Evolutionary conservation across 371 early-diverging fungal species (phyloP).

Genomic region (Rhizopus delemar): DNA sequence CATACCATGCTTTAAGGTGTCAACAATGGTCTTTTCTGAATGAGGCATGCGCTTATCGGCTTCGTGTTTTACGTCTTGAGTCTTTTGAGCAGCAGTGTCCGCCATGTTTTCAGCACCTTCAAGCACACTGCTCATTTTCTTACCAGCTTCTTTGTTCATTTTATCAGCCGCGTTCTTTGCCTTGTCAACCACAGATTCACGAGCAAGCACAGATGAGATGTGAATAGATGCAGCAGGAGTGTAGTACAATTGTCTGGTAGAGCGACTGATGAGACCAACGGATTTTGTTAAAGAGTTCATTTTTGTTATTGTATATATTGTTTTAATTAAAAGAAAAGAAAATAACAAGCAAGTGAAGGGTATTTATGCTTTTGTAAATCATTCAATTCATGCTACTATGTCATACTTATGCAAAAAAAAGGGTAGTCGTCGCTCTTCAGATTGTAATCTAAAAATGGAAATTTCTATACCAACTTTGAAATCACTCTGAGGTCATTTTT

Average conservation of each 20-base stretch:
- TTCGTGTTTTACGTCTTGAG: conserved; percentile 9
- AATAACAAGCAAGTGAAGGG: not conserved
- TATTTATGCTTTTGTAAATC: conserved; percentile 16
- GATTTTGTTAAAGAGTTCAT: conserved; percentile 15
- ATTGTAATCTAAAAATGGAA: too few relatives aligned
- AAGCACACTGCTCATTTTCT: conserved; percentile 16
- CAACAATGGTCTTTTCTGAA: conserved; percentile 21
- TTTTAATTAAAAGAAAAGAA: not conserved
- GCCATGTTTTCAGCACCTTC: conserved; percentile 12
- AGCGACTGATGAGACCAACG: conserved; percentile 16
- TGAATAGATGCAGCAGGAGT: conserved; percentile 23
- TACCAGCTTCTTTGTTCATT: conserved; percentile 23
- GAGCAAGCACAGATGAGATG: conserved; percentile 5
- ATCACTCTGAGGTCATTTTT: conserved; percentile 1
- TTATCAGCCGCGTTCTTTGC: conserved; percentile 29
- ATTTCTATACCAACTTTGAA: not conserved
- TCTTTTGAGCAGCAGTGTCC: conserved; percentile 14
- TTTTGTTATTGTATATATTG: conserved; percentile 4
- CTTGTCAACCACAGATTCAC: conserved; percentile 26
- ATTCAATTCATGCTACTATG: conserved; percentile 1
- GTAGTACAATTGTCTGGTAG: conserved; percentile 12
- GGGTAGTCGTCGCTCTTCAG: not conserved
- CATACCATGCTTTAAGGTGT: conserved; percentile 17
- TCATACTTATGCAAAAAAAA: conserved; percentile 7
- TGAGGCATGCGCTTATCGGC: conserved; percentile 1